Conservation (phyloP, 2,329 filamentous ascomycete genomes). For the Ophiocordyceps camponoti-leonardi region DNA sequence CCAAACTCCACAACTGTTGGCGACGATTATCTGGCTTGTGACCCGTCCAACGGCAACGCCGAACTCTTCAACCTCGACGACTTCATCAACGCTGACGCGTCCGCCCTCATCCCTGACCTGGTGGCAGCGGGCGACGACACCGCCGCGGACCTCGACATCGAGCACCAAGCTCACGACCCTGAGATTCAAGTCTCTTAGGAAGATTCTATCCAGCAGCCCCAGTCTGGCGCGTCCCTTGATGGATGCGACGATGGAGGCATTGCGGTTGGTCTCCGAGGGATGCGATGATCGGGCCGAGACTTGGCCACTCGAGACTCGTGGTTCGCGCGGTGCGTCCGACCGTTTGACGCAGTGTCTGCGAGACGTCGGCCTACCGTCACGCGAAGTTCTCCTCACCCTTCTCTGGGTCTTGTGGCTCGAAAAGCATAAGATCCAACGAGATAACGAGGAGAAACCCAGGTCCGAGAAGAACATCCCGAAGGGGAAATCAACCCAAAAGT, state of each 20-base stretch:
- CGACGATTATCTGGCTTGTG: constrained; percentile 49
- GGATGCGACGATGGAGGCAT: constrained; percentile 59
- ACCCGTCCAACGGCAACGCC: constrained; percentile 28
- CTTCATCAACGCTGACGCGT: constrained; percentile 36
- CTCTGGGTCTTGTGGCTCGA: constrained; percentile 28
- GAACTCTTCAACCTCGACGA: constrained; percentile 34
- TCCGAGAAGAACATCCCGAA: constrained; percentile 9
- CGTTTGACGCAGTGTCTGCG: constrained; percentile 19
- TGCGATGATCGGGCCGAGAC: constrained; percentile 26
- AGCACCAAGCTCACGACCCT: constrained; percentile 37
- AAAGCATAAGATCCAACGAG: constrained; percentile 16
- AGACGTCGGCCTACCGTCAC: constrained; percentile 23
- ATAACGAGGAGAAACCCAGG: constrained; percentile 7
- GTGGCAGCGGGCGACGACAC: constrained; percentile 30
- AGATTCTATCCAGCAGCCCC: constrained; percentile 58
- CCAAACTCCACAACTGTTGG: constrained; percentile 49
- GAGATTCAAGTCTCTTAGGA: constrained; percentile 43
- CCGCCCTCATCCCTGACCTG: constrained; percentile 26
- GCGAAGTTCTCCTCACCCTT: constrained; percentile 29
- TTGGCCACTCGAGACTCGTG: constrained; percentile 14
- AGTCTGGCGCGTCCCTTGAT: constrained; percentile 53
- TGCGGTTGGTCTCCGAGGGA: constrained; percentile 53
- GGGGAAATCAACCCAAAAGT: constrained; percentile 8
- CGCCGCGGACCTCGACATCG: constrained; percentile 34
- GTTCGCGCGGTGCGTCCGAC: constrained; percentile 18